Base-by-base conservation (phyloP, 1,139 yeast species). In the Komagataea norvegica region DNA sequence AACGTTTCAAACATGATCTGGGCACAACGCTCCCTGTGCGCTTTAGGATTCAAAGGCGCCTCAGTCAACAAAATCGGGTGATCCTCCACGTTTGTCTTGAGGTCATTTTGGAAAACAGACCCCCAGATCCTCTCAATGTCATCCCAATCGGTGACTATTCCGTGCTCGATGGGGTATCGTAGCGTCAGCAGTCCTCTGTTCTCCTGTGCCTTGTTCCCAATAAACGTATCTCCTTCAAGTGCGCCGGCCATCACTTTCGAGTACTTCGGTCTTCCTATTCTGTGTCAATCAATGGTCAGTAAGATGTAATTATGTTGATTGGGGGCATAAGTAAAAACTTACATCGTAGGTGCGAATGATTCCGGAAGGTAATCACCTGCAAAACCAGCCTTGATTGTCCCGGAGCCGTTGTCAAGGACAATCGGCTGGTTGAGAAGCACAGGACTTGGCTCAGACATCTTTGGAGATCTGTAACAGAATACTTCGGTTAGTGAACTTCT, bases 351-450 rank as follows among this genome's bases (percentile, higher is more conserved):
- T 17, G 71, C 64, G 42, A 64, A 71, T 28, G 76, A 60, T 49
- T 76, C 72, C 3, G 97, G 97, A 48, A 68, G 72, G 40, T 86
- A 93, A 49, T 85, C 93, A 14, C 96, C 96, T 1, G 96, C 95
- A 61, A 89, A 85, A 1, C 97, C 97, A 1, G 95, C 88, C 56
- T 87, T 84, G 40, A 88, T 68, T 34, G 74, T 72, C 2, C 95
- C 95, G 5, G 95, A 81, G n/a, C 97, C 97, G 65, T 86, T 87
- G 60, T 89, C 97, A 25, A 89, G 70, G 26, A 89, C 96, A 33
- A 89, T 77, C 2, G 96, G 96, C 61, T 89, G 96, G 60, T 88
- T 89, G 20, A 54, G 45, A 8, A 51, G 41, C 16, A 20, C 21
- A 8, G 25, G 26, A 3, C 18, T 20, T 1, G 37, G 8, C 14